Conservation (phyloP, 164 flowering plant genomes). For the Aristolochia contorta region DNA sequence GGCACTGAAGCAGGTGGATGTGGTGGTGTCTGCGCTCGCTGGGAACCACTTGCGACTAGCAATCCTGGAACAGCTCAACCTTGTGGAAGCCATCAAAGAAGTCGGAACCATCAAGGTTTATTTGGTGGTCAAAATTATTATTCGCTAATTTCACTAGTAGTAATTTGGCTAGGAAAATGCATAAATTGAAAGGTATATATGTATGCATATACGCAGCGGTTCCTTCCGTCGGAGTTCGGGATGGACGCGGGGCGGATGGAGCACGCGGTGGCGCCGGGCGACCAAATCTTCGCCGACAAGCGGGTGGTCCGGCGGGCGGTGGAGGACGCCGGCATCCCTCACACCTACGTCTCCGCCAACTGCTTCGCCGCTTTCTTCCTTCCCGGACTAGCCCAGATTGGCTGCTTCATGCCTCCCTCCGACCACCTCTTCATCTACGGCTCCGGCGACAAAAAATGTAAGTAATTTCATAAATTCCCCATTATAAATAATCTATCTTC, state of each 20-base stretch:
- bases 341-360: constrained; percentile 18
- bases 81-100: constrained; percentile 59
- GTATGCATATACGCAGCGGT: constrained; percentile 7
- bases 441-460: constrained; percentile 31
- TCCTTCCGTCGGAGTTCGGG: constrained; percentile 35
- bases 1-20: constrained; percentile 52
- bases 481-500: no score
- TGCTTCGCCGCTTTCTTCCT: constrained; percentile 18
- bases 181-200: no score
- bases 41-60: constrained; percentile 52
- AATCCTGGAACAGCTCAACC: constrained; percentile 48
- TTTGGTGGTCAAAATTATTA: background rate
- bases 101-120: constrained; percentile 67
- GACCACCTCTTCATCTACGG: constrained; percentile 24
- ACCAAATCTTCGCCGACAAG: constrained; percentile 17
- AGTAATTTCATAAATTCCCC: no score
- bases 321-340: constrained; percentile 20
- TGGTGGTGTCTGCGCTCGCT: constrained; percentile 51
- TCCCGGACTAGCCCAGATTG: constrained; percentile 16
- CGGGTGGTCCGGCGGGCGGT: constrained; percentile 19
- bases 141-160: background rate
- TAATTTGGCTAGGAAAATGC: no score
- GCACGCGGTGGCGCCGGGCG: constrained; percentile 19
- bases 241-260: constrained; percentile 29
- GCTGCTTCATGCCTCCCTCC: constrained; percentile 21